Conservation (phyloP, 1,284 basidiomycete genomes). For the Irpex sp. region DNA sequence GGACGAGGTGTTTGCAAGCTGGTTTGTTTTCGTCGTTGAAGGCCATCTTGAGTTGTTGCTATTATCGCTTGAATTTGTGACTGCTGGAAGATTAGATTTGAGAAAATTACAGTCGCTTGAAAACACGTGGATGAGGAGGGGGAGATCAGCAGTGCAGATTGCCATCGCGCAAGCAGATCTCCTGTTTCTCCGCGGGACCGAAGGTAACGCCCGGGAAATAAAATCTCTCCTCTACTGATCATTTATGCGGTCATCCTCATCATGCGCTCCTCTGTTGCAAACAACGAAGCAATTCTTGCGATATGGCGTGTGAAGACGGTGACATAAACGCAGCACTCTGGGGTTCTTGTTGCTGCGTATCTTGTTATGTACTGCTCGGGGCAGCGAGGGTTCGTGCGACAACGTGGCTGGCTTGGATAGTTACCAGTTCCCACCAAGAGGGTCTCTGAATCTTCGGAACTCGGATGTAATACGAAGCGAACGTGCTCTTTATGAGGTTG, state of each 20-base stretch:
- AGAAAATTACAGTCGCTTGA: background rate
- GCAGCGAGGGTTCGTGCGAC: background rate
- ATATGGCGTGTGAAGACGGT: too few species aligned
- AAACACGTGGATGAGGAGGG: background rate
- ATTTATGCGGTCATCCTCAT: background rate
- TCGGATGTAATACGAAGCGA: too few species aligned
- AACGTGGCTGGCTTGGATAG: background rate
- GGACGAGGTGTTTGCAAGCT: conserved; percentile 74
- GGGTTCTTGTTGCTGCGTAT: background rate
- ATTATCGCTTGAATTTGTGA: background rate
- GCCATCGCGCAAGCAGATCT: background rate
- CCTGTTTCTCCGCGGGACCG: too few species aligned
- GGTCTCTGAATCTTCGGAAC: too few species aligned
- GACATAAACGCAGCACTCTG: background rate
- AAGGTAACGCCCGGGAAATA: too few species aligned
- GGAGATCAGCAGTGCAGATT: background rate
- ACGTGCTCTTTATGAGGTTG: too few species aligned
- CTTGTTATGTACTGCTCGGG: background rate
- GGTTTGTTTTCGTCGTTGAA: conserved; percentile 22
- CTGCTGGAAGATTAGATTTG: background rate
- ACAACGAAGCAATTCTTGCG: too few species aligned
- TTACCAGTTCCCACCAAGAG: background rate
- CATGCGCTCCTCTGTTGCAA: background rate
- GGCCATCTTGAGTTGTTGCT: conserved; percentile 17
- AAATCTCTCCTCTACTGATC: too few species aligned